Evolutionary conservation across 2,329 filamentous ascomycete genomes (phyloP), one percentile per base, ranked within the genome.

Genomic region (Botrytis galanthina): DNA sequence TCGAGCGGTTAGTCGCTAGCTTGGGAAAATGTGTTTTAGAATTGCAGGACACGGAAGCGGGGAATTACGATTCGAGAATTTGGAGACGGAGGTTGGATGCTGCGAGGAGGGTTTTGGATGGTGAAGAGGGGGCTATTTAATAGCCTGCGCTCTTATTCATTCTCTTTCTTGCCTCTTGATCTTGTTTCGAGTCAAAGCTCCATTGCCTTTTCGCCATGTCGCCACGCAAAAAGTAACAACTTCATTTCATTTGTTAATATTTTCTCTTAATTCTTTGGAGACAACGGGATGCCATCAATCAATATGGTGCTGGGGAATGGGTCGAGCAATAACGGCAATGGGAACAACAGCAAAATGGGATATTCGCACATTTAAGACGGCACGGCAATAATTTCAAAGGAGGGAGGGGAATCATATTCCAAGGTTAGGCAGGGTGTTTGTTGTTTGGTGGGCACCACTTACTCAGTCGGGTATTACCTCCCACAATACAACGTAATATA

Each of bases 81-180:
- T 90, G 92, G 81, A 86, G 93, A 74, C 85, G 92, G 75, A 87
- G 92, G 77, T 86, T 97, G 69, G 93, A 97, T 77, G 88, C 90
- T 70, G 94, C 94, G 8, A 89, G 90, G 74, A 86, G 88, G 70
- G 87, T 93, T 5, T 84, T 97, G 44, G 93, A 95, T 77, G 93
- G 93, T 8, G 83, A 90, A 74, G 87, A 90, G 75, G 85, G 85
- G 4, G 75, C 77, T 20, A 62, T 80, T 42, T 80, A 73, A 76
- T 57, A 14, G 70, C 44, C 46, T 22, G 20, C 35, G 10, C 39
- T n/a, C 39, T 37, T 29, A 20, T 70, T 37, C 20, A 29, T 63
- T 63, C 29, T 46, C 9, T 59, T 42, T 39, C 14, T 29, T 16
- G 12, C 20, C 29, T 37, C 39, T 39, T 63, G 10, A 42, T 69